A percentile compares a stretch with the other conserved stretches of the same genome.
These are phyloP conservation scores for Pelargonium myrrhifolium DNA, from an alignment of 441 rosid genomes.

Conservation along the genomic window DNA sequence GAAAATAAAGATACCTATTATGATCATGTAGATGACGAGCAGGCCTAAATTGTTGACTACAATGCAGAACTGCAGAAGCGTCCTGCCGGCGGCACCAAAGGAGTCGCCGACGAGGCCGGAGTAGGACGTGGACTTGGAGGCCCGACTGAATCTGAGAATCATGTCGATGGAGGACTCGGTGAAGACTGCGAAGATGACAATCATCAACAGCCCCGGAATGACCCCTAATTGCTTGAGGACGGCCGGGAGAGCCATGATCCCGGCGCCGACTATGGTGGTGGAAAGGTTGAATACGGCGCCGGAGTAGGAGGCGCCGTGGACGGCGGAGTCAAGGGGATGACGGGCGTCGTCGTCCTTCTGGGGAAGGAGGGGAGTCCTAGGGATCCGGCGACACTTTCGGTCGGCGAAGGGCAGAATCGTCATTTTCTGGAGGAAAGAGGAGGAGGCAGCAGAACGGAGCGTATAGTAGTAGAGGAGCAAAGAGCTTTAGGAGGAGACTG, in stretches of 20 bases:
- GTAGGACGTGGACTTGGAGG: slow-evolving; percentile 42
- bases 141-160: slow-evolving; percentile 44
- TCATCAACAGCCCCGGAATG: slow-evolving; percentile 43
- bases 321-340: slow-evolving; percentile 23
- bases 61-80: slow-evolving; percentile 46
- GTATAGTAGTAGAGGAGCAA: too few relatives aligned
- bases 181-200: slow-evolving; percentile 34
- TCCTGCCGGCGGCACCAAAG: slow-evolving; percentile 37
- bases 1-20: slow-evolving; percentile 28
- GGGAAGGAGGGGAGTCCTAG: slow-evolving; percentile 36
- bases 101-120: slow-evolving; percentile 45
- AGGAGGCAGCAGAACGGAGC: background rate
- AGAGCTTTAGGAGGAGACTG: too few relatives aligned
- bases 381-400: slow-evolving; percentile 38
- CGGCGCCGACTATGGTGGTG: slow-evolving; percentile 56
- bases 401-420: slow-evolving; percentile 27
- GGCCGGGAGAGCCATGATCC: slow-evolving; percentile 63
- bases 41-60: slow-evolving; percentile 54
- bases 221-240: slow-evolving; percentile 50
- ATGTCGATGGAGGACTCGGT: slow-evolving; percentile 45
- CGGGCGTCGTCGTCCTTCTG: slow-evolving; percentile 19
- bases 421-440: slow-evolving; percentile 17
- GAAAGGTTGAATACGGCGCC: slow-evolving; percentile 60
- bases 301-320: slow-evolving; percentile 45
- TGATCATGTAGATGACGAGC: slow-evolving; percentile 61